Evolutionary conservation across 495 filamentous ascomycete genomes (phyloP).

Genomic region (Parachaetomium inaequale): DNA sequence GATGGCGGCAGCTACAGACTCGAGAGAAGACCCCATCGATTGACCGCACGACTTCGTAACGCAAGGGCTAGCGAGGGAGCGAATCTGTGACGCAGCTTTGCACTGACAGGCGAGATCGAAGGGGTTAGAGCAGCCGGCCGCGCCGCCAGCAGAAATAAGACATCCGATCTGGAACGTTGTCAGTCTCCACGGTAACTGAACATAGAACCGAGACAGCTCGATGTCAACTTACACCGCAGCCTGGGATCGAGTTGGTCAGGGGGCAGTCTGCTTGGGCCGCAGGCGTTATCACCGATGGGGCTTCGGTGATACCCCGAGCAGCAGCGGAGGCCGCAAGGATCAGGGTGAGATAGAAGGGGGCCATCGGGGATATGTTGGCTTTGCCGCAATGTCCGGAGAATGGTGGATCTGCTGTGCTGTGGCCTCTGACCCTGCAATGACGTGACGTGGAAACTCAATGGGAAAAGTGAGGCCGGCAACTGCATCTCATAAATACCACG

Average conservation of each 20-base stretch:
- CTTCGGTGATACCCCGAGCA: slow-evolving; percentile 7
- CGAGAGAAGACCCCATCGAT: neutral
- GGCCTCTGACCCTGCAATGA: too few relatives aligned
- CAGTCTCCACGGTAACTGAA: neutral
- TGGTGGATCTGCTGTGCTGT: too few relatives aligned
- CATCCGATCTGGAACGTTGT: neutral
- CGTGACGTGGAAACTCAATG: too few relatives aligned
- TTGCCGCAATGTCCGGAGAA: neutral
- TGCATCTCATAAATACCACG: neutral
- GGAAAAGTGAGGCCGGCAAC: too few relatives aligned
- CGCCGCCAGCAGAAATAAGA: neutral
- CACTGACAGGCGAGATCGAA: slow-evolving; percentile 8
- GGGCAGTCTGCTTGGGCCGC: neutral
- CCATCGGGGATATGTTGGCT: neutral
- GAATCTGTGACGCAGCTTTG: neutral
- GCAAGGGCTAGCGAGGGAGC: neutral
- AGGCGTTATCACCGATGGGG: neutral
- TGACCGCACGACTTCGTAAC: neutral
- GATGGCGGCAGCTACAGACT: slow-evolving; percentile 4
- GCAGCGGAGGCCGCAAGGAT: slow-evolving; percentile 3
- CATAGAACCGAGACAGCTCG: neutral
- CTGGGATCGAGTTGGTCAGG: slow-evolving; percentile 9
- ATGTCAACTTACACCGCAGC: slow-evolving; percentile 13
- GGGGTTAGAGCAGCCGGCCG: neutral
- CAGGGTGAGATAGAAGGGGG: neutral